These are phyloP conservation scores for Aspergillus melleus DNA, from an alignment of 2,329 filamentous ascomycete genomes.

Conservation along the genomic window DNA sequence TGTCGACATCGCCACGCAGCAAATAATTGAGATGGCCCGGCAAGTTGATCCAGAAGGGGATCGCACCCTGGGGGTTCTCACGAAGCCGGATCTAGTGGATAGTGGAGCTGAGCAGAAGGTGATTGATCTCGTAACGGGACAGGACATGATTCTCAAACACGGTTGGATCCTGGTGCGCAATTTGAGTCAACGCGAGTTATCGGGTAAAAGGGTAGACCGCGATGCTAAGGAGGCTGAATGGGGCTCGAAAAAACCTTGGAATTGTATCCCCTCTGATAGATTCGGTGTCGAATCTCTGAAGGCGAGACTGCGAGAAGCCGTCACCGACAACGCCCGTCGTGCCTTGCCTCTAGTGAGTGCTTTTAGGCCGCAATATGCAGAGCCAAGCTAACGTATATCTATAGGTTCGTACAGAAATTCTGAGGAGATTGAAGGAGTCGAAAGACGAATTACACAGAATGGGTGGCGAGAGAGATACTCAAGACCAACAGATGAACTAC, in stretches of 20 bases:
- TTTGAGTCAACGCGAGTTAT: conserved; percentile 30
- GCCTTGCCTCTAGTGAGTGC: conserved; percentile 46
- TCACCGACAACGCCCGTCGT: conserved; percentile 44
- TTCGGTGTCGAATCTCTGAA: conserved; percentile 46
- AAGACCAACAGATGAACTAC: conserved; percentile 32
- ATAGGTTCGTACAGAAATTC: conserved; percentile 37
- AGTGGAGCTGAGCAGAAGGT: conserved; percentile 29
- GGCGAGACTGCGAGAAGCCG: conserved; percentile 41
- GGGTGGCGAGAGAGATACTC: conserved; percentile 35
- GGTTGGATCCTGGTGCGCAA: conserved; percentile 38
- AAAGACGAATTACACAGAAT: conserved; percentile 31
- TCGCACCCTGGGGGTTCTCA: conserved; percentile 52
- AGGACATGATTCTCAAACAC: conserved; percentile 19
- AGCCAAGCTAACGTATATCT: no score
- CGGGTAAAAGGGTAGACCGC: conserved; percentile 20
- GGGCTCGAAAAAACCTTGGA: conserved; percentile 40
- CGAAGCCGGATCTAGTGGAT: conserved; percentile 60
- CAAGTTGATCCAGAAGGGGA: conserved; percentile 36
- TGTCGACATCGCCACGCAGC: conserved; percentile 48
- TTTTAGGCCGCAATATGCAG: no score
- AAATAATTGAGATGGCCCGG: conserved; percentile 45
- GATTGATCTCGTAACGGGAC: conserved; percentile 29
- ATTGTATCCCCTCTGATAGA: conserved; percentile 33
- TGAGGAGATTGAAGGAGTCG: conserved; percentile 28
- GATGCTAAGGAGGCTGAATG: conserved; percentile 36